These are phyloP conservation scores for Boletellus sp. DNA, from an alignment of 768 basidiomycete species.

Conservation along the genomic window DNA sequence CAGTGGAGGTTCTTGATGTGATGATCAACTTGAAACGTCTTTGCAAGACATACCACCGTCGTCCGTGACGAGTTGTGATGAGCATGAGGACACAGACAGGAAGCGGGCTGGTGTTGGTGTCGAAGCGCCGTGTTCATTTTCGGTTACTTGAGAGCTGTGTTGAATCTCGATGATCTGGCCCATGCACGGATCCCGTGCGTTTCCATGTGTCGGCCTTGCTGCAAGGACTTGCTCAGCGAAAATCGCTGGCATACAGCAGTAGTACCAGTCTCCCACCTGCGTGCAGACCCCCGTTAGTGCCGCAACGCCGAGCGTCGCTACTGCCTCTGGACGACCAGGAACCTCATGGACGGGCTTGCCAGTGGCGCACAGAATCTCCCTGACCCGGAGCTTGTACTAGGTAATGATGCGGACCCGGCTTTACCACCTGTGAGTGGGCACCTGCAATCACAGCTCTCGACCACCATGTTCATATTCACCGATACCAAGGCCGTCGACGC, in stretches of 20 bases:
- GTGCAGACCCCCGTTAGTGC: background rate
- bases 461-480: conserved; percentile 4
- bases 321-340: background rate
- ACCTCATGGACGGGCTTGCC: background rate
- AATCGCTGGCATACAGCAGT: background rate
- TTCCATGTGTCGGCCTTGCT: conserved; percentile 3
- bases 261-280: no score
- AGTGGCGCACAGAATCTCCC: background rate
- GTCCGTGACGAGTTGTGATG: background rate
- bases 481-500: conserved; percentile 1
- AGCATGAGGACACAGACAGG: conserved; percentile 12
- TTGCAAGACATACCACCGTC: background rate
- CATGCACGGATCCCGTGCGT: background rate
- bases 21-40: background rate
- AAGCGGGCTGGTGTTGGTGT: no score
- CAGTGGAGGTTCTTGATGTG: background rate
- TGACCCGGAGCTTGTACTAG: background rate
- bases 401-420: background rate
- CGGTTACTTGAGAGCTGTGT: background rate
- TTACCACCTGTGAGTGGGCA: conserved; percentile 2
- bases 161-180: background rate
- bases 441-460: background rate
- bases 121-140: no score
- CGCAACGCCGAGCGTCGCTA: background rate
- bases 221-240: background rate